Evolutionary conservation across 106 monocot genomes (phyloP).

Genomic region (Acorus calamus): DNA sequence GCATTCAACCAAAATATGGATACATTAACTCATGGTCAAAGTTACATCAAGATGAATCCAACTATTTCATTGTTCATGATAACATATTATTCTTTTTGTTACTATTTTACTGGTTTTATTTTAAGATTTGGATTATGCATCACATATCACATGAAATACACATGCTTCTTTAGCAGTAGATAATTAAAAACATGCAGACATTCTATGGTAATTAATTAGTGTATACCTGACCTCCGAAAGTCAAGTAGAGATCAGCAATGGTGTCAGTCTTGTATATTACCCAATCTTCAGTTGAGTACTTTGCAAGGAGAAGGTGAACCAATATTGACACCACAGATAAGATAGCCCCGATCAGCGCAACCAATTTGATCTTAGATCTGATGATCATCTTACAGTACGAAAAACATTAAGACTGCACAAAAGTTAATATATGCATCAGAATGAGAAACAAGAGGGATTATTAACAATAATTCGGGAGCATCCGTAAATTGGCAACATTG

Average conservation of each 20-base stretch:
- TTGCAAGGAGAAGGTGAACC: conserved; percentile 56
- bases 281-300: conserved; percentile 44
- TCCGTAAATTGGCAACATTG: too few species aligned
- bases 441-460: neutral
- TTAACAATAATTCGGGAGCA: neutral
- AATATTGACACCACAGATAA: conserved; percentile 51
- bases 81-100: too few species aligned
- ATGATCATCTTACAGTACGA: conserved; percentile 38
- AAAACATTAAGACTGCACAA: conserved; percentile 5
- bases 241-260: conserved; percentile 33
- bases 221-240: conserved; percentile 20
- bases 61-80: too few species aligned
- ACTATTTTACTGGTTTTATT: too few species aligned
- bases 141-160: too few species aligned
- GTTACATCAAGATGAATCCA: too few species aligned
- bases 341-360: conserved; percentile 42
- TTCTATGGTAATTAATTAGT: neutral
- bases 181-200: neutral
- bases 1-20: too few species aligned
- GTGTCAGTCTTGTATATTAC: conserved; percentile 25
- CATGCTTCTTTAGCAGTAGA: too few species aligned
- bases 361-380: conserved; percentile 67
- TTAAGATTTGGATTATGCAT: too few species aligned
- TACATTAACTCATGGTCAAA: too few species aligned
- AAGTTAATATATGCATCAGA: neutral